These are phyloP conservation scores for Violaceomyces palustris DNA, from an alignment of 1,284 basidiomycete species.

Conservation along the genomic window DNA sequence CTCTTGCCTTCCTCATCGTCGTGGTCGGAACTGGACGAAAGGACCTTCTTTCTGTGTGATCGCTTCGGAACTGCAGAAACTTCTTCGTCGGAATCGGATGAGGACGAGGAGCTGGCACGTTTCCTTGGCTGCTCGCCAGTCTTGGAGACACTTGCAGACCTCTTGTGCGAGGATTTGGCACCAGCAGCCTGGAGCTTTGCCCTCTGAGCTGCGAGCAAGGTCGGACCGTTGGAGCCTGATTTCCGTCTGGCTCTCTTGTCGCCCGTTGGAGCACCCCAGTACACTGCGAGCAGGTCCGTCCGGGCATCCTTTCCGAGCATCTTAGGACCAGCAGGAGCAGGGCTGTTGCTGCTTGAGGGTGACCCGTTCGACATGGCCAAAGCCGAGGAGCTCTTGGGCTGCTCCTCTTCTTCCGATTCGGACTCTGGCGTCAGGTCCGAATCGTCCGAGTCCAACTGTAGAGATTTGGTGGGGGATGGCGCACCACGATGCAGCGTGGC, in stretches of 20 bases:
- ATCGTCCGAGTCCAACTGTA: slow-evolving; percentile 27
- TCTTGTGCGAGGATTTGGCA: neutral
- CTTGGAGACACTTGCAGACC: neutral
- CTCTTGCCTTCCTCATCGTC: too few species aligned
- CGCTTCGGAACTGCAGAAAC: too few species aligned
- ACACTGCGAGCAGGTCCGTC: slow-evolving; percentile 46
- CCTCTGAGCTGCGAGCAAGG: slow-evolving; percentile 10
- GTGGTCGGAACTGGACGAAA: too few species aligned
- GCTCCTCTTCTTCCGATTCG: slow-evolving; percentile 13
- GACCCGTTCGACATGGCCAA: neutral
- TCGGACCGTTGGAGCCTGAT: slow-evolving; percentile 20
- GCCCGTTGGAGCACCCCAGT: slow-evolving; percentile 48
- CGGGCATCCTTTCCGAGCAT: slow-evolving; percentile 50
- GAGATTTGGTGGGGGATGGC: too few species aligned
- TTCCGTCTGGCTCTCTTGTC: slow-evolving; percentile 32
- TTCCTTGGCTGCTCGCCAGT: neutral
- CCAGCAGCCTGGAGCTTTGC: too few species aligned
- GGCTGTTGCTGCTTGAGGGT: slow-evolving; percentile 19
- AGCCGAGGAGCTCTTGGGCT: neutral
- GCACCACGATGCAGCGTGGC: too few species aligned
- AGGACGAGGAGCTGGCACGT: too few species aligned
- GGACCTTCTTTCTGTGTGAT: too few species aligned
- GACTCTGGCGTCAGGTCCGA: slow-evolving; percentile 30
- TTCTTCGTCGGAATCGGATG: too few species aligned
- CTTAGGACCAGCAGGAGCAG: slow-evolving; percentile 40